Evolutionary conservation across 2,329 filamentous ascomycete species (phyloP), one percentile per base, ranked within the genome.

Genomic region (Triangularia verruculosa): DNA sequence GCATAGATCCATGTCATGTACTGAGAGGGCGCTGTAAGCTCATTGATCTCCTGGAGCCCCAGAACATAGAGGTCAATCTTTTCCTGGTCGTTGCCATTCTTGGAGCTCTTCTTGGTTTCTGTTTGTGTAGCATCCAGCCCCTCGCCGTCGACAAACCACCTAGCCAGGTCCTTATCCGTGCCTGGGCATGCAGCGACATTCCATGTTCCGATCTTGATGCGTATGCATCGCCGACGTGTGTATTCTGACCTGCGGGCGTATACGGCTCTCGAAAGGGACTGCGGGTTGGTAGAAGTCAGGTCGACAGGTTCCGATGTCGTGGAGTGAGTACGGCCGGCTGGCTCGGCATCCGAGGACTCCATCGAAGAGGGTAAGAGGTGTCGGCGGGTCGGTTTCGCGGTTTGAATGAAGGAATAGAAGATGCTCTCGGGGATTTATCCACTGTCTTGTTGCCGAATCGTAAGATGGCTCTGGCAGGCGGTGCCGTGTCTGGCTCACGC

Each of bases 181-280:
- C 91, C 92, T 12, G 91, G 87, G 68, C 90, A 88, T 1, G 89
- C 88, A 3, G 93, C 95, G 15, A 97, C 92, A 76, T 99, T 99
- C 95, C 95, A 99, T 0, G 91, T 90, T 51, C 94, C 95, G 59
- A 99, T 84, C 77, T 97, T 97, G 76, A 99, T 85, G 68, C 88
- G 89, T 70, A 97, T 86, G 58, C 84, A 84, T 74, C 88, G 88
- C 52, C 88, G 85, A 39, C 88, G 86, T 25, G 90, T 89, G 74
- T 93, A 99, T 75, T 98, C 93, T 57, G 85, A 79, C 71, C 88
- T 86, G 61, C 95, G 86, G 43, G 90, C 87, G 72, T 89, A 85
- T 43, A 98, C 80, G 28, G 86, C 85, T 66, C 80, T 81, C 54
- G 85, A 85, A n/a, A 89, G 82, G 3, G 86, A 88, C 60, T 83